Percentiles rank a stretch among this genome's conserved stretches.
These are phyloP conservation scores for Verticillium nubilum DNA, from an alignment of 2,329 filamentous ascomycete genomes.

Conservation along the genomic window DNA sequence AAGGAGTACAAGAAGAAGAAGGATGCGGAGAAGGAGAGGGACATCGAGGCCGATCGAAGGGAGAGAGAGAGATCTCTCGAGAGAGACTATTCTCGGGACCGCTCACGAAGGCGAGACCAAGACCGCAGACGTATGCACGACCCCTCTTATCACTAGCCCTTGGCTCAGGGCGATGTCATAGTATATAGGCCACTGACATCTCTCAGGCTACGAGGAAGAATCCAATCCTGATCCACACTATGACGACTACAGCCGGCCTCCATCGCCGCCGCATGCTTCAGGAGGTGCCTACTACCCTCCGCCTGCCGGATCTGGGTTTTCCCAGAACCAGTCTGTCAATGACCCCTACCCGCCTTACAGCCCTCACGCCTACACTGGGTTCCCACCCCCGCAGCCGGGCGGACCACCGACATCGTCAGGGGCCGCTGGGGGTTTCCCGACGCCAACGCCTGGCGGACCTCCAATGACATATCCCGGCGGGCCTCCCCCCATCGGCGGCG, in stretches of 20 bases:
- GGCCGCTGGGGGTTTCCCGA: slow-evolving; percentile 17
- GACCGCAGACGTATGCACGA: slow-evolving; percentile 26
- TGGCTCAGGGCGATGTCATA: neutral
- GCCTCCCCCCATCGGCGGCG: slow-evolving; percentile 11
- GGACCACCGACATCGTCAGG: slow-evolving; percentile 16
- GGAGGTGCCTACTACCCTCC: slow-evolving; percentile 45
- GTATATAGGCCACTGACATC: slow-evolving; percentile 7
- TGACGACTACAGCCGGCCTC: slow-evolving; percentile 28
- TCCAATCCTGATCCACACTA: slow-evolving; percentile 26
- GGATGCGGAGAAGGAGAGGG: slow-evolving; percentile 35
- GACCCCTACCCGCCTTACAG: slow-evolving; percentile 33
- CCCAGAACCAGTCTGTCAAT: slow-evolving; percentile 21
- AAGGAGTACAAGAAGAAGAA: slow-evolving; percentile 51
- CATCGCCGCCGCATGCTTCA: slow-evolving; percentile 44
- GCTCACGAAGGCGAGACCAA: slow-evolving; percentile 18
- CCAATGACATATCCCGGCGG: slow-evolving; percentile 25
- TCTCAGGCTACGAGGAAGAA: slow-evolving; percentile 30
- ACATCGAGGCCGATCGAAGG: slow-evolving; percentile 22
- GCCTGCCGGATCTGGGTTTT: slow-evolving; percentile 25
- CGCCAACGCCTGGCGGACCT: slow-evolving; percentile 21
- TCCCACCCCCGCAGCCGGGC: slow-evolving; percentile 31
- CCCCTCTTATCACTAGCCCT: neutral
- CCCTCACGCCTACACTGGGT: slow-evolving; percentile 35
- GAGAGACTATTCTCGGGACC: slow-evolving; percentile 13
- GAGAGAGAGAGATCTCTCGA: slow-evolving; percentile 9